phyloP scores from a whole-genome alignment of 805 yeast species.

The Ogataea methylovora region DNA sequence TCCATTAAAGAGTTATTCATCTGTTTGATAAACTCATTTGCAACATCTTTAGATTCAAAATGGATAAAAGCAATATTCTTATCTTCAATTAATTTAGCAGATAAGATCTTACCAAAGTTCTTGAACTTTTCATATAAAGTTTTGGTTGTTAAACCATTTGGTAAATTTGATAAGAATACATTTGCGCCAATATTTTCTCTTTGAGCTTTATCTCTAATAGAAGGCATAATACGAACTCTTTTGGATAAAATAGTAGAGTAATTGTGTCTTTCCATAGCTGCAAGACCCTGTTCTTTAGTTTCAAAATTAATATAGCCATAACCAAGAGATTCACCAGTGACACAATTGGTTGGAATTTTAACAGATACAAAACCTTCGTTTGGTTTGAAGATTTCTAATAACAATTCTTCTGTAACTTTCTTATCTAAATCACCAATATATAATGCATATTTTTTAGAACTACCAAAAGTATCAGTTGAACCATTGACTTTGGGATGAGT shows the following conservation, averaged over 20 bases:
- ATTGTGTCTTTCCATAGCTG: constrained; percentile 52
- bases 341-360: constrained; percentile 51
- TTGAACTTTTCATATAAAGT: constrained; percentile 21
- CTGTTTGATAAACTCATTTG: constrained; percentile 26
- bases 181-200: constrained; percentile 41
- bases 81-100: constrained; percentile 21
- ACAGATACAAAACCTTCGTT: constrained; percentile 45
- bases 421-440: constrained; percentile 59
- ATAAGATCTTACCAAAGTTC: constrained; percentile 19
- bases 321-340: constrained; percentile 51
- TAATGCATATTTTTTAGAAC: constrained; percentile 22
- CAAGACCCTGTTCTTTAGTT: constrained; percentile 40
- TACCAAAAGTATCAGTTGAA: neutral
- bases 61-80: constrained; percentile 31
- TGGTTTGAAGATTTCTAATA: constrained; percentile 35
- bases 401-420: constrained; percentile 38
- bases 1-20: constrained; percentile 16
- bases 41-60: constrained; percentile 28
- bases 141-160: constrained; percentile 25
- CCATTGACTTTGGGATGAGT: too few species aligned
- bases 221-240: constrained; percentile 51
- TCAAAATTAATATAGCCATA: constrained; percentile 68
- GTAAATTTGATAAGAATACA: constrained; percentile 40
- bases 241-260: constrained; percentile 31
- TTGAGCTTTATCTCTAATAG: constrained; percentile 34